A percentile compares a stretch with the other conserved stretches of the same genome.
These are phyloP conservation scores for Ogataea philodendri DNA, from an alignment of 805 yeast genomes.

Conservation along the genomic window DNA sequence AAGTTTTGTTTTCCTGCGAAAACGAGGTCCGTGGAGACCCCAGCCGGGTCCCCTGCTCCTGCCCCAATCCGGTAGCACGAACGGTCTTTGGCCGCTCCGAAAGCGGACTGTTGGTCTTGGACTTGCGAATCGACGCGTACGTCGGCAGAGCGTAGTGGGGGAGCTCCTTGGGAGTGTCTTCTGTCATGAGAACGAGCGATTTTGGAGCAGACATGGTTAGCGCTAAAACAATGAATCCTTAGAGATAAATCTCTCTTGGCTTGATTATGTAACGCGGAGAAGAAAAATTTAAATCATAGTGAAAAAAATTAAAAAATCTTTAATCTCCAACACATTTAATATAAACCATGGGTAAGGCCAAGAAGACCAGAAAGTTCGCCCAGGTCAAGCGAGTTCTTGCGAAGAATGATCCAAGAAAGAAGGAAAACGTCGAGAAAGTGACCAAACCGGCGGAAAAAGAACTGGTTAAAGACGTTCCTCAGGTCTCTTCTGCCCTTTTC, in stretches of 20 bases:
- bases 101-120: conserved; percentile 15
- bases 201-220: conserved; percentile 10
- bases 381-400: conserved; percentile 79
- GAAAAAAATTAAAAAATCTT: conserved; percentile 3
- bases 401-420: conserved; percentile 65
- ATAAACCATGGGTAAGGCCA: conserved; percentile 89
- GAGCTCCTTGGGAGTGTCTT: conserved; percentile 12
- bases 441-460: conserved; percentile 64
- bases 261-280: conserved; percentile 10
- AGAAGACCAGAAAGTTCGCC: conserved; percentile 96
- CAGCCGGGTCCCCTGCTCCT: too few relatives aligned
- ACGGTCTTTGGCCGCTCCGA: conserved; percentile 7
- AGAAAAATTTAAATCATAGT: conserved; percentile 6
- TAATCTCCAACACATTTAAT: too few relatives aligned
- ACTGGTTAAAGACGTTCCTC: conserved; percentile 73
- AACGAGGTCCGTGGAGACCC: conserved; percentile 5
- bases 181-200: conserved; percentile 14
- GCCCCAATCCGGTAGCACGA: too few relatives aligned
- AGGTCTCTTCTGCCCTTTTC: conserved; percentile 91
- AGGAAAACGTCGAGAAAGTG: conserved; percentile 42
- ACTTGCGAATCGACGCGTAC: conserved; percentile 21
- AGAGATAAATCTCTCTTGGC: too few relatives aligned
- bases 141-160: conserved; percentile 29
- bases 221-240: conserved; percentile 11
- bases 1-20: conserved; percentile 4